phyloP scores from a whole-genome alignment of 23 red algal genomes.

The Gracilaria gracilis region DNA sequence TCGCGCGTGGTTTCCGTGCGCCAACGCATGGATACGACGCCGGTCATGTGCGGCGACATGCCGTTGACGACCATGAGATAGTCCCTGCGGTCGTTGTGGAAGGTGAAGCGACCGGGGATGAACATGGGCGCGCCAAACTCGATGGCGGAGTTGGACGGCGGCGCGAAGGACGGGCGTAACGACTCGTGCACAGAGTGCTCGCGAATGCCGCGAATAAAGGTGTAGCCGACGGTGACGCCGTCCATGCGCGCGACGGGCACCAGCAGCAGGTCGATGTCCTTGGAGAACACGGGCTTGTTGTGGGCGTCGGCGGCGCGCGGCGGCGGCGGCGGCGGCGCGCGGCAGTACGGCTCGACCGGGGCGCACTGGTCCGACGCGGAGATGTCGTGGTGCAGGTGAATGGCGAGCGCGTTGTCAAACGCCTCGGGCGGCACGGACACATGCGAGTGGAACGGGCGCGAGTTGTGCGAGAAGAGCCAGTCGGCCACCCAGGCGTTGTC shows the following conservation, averaged over 20 bases:
- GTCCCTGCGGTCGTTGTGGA: slow-evolving; percentile 40
- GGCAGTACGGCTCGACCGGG: background rate
- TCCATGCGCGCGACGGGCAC: slow-evolving; percentile 47
- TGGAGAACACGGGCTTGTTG: slow-evolving; percentile 24
- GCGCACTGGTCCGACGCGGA: slow-evolving; percentile 27
- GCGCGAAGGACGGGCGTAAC: background rate
- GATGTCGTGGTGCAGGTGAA: slow-evolving; percentile 61
- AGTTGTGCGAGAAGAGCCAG: slow-evolving; percentile 61
- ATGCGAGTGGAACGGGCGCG: slow-evolving; percentile 39
- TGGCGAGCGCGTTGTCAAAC: slow-evolving; percentile 68
- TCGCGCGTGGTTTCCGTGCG: slow-evolving; percentile 35
- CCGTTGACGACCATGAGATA: slow-evolving; percentile 56
- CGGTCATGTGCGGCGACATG: slow-evolving; percentile 41
- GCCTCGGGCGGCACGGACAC: slow-evolving; percentile 55
- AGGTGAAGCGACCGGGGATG: slow-evolving; percentile 59
- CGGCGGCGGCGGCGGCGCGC: background rate
- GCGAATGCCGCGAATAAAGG: slow-evolving; percentile 51
- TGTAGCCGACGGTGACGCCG: slow-evolving; percentile 66
- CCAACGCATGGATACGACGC: slow-evolving; percentile 61
- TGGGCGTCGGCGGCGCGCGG: background rate
- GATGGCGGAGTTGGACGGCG: background rate
- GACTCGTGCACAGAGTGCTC: background rate
- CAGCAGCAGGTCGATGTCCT: slow-evolving; percentile 59
- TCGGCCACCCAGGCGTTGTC: slow-evolving; percentile 61
- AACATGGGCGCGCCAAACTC: slow-evolving; percentile 22